A percentile compares a stretch with the other conserved stretches of the same genome.
These are phyloP conservation scores for Piper betle DNA, from an alignment of 164 flowering plant species.

Conservation along the genomic window DNA sequence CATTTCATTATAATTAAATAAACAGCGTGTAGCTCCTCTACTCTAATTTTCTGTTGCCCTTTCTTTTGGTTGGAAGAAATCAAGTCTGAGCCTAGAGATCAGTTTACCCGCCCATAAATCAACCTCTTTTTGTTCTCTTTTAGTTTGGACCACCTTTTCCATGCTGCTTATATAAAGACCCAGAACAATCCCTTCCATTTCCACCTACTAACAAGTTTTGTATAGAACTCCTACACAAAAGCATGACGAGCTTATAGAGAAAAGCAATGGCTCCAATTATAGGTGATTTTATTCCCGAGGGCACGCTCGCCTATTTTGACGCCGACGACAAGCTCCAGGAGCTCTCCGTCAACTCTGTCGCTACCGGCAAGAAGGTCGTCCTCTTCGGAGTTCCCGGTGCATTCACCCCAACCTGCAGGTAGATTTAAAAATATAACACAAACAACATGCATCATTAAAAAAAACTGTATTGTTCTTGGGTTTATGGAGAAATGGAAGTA, in stretches of 20 bases:
- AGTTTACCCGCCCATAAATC: no score
- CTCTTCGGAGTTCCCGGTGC: slow-evolving; percentile 92
- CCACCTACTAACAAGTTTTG: neutral
- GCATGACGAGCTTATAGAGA: no score
- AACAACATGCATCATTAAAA: no score
- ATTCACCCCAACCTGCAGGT: slow-evolving; percentile 94
- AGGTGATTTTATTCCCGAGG: slow-evolving; percentile 67
- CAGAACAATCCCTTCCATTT: neutral
- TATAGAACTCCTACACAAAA: neutral
- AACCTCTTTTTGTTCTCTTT: neutral
- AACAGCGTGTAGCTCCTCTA: no score
- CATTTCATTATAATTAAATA: no score
- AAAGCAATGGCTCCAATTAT: slow-evolving; percentile 53
- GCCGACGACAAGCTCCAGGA: slow-evolving; percentile 41
- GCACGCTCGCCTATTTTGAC: slow-evolving; percentile 55
- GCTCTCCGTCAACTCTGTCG: slow-evolving; percentile 57
- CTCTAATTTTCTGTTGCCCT: no score
- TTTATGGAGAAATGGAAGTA: neutral
- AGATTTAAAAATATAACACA: no score
- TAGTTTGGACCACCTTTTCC: neutral
- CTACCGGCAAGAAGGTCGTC: slow-evolving; percentile 76
- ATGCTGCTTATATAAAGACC: neutral
- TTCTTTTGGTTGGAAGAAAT: no score
- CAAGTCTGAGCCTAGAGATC: no score
- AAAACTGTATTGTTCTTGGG: neutral